phyloP scores from a whole-genome alignment of 768 basidiomycete genomes.

The Boletus barrowsii region DNA sequence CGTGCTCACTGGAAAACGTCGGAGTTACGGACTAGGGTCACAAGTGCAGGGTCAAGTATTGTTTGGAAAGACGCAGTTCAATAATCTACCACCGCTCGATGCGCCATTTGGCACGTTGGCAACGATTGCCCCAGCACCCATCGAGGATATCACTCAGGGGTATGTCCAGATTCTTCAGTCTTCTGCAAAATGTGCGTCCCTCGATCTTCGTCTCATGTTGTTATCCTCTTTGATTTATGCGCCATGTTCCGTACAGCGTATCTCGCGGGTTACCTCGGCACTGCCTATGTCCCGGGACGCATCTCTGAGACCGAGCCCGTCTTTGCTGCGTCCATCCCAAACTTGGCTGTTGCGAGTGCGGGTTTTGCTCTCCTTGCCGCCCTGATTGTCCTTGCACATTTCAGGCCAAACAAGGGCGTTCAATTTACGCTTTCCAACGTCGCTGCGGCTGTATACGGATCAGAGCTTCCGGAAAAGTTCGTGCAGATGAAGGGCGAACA shows the following conservation, averaged over 20 bases:
- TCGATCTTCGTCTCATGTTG: neutral
- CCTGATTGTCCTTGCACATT: conserved; percentile 21
- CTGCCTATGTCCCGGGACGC: conserved; percentile 27
- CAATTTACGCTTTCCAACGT: conserved; percentile 26
- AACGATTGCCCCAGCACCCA: conserved; percentile 7
- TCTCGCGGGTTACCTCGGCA: conserved; percentile 23
- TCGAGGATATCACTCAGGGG: conserved; percentile 12
- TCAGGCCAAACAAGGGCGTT: conserved; percentile 18
- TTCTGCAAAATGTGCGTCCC: conserved; percentile 16
- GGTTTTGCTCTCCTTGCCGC: conserved; percentile 21
- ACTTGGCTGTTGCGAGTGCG: conserved; percentile 22
- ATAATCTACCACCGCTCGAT: conserved; percentile 1
- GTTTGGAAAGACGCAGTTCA: conserved; percentile 18
- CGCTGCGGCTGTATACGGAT: conserved; percentile 21
- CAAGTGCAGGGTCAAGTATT: conserved; percentile 18
- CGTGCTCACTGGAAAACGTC: neutral
- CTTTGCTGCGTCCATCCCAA: conserved; percentile 27
- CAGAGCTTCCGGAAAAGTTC: conserved; percentile 24
- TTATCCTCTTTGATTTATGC: neutral
- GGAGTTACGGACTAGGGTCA: conserved; percentile 9
- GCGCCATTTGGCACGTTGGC: neutral
- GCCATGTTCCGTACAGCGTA: conserved; percentile 8
- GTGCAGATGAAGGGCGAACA: neutral
- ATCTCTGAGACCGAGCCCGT: conserved; percentile 18
- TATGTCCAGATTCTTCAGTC: conserved; percentile 23